Evolutionary conservation across 768 basidiomycete genomes (phyloP).

Genomic region (Amanita rubescens): DNA sequence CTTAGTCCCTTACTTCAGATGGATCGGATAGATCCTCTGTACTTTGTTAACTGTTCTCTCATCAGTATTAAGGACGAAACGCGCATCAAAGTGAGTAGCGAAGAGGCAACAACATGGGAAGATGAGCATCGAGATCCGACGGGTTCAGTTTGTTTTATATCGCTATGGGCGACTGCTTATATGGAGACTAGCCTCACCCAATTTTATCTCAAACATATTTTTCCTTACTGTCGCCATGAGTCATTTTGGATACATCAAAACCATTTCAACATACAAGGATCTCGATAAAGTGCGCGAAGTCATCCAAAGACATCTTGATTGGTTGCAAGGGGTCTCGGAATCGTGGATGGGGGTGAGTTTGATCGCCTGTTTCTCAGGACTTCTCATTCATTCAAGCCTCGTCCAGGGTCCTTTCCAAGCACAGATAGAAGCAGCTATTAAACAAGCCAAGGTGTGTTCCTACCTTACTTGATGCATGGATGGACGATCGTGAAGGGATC

Average conservation of each 20-base stretch:
- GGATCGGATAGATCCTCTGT: slow-evolving; percentile 83
- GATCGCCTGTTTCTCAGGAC: not conserved
- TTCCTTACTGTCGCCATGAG: slow-evolving; percentile 82
- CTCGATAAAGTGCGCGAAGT: slow-evolving; percentile 71
- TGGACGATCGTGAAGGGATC: not conserved
- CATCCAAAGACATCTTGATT: slow-evolving; percentile 68
- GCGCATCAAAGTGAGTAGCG: slow-evolving; percentile 85
- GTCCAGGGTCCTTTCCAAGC: slow-evolving; percentile 61
- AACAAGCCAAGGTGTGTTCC: slow-evolving; percentile 59
- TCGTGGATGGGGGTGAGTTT: slow-evolving; percentile 75
- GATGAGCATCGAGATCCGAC: slow-evolving; percentile 36
- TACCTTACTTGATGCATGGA: not conserved
- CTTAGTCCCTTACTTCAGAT: slow-evolving; percentile 43
- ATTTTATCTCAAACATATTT: slow-evolving; percentile 95
- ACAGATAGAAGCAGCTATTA: slow-evolving; percentile 72
- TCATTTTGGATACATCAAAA: slow-evolving; percentile 82
- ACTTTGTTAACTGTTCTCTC: slow-evolving; percentile 64
- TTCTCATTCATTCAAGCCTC: slow-evolving; percentile 3
- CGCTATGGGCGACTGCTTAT: not conserved
- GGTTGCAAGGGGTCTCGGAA: slow-evolving; percentile 63
- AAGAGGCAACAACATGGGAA: slow-evolving; percentile 75
- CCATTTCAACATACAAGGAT: slow-evolving; percentile 69
- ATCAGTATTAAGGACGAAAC: slow-evolving; percentile 86
- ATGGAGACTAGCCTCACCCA: slow-evolving; percentile 49
- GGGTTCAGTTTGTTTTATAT: slow-evolving; percentile 26